Base-by-base conservation (phyloP, 2,329 filamentous ascomycete species). In the Cladosporium sp. region DNA sequence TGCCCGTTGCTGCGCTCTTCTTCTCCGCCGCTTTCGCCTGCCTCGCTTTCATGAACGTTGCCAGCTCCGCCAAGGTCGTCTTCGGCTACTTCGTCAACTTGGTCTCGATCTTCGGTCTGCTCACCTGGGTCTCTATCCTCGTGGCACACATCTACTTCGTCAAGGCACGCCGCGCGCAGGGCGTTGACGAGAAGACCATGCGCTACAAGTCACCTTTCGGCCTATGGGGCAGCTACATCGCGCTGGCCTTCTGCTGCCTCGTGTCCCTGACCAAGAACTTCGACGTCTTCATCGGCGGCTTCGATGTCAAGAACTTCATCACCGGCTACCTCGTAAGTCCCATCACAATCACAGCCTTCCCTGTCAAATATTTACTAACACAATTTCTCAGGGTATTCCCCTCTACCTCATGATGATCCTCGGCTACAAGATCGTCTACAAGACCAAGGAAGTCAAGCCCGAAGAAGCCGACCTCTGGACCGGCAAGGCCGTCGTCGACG, bases 191-290 rank as follows among this genome's bases (percentile, higher is more conserved):
- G 12, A 75, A 77, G 30, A 71, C 75, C 66, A 72, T 83, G 69
- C 78, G 80, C 30, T 78, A 90, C 89, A 47, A 83, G 18, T 89
- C 91, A 0, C 92, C 92, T 0, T 83, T 93, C 18, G 91, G 92
- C n/a, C 79, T 87, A 44, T 85, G 77, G 68, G 92, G 92, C 12
- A 92, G 89, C 0, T 87, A 87, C 74, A 80, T 82, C 67, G 90
- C 90, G 0, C 83, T 95, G 2, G 80, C 83, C 74, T 88, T 92
- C 79, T 92, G 90, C 79, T 83, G 85, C 73, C 75, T 95, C 38
- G 90, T 95, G 68, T 86, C 90, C 1, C 75, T 96, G 61, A 94
- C 92, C 74, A 96, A 95, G 85, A 93, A 92, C 83, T 95, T 88
- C 78, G 83, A 86, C 65, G 88, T 90, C 67, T 95, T 95, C 78